A percentile compares a stretch with the other conserved stretches of the same genome.
These are phyloP conservation scores for Paraphaeosphaeria sporulosa DNA, from an alignment of 2,329 filamentous ascomycete genomes.

Conservation along the genomic window DNA sequence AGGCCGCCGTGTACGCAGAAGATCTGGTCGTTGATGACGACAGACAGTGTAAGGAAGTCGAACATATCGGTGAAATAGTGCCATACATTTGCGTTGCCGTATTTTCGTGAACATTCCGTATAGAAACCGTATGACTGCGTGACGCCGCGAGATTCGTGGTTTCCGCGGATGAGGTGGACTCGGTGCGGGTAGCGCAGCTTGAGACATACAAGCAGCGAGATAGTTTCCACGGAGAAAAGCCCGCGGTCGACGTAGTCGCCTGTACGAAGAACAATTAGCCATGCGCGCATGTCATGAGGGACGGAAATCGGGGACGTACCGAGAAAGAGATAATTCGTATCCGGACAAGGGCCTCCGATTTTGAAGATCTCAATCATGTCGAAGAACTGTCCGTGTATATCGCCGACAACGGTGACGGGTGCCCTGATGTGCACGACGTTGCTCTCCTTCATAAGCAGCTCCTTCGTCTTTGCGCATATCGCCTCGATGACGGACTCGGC, in stretches of 20 bases:
- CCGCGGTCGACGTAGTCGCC: slow-evolving; percentile 98
- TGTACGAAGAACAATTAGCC: slow-evolving; percentile 47
- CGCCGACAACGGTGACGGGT: slow-evolving; percentile 95
- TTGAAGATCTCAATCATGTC: slow-evolving; percentile 99
- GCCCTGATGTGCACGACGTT: slow-evolving; percentile 98
- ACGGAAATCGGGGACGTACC: slow-evolving; percentile 61
- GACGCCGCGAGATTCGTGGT: slow-evolving; percentile 96
- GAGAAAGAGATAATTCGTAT: slow-evolving; percentile 98
- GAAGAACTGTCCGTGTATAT: slow-evolving; percentile 99
- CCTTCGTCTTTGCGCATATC: slow-evolving; percentile 98
- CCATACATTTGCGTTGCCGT: slow-evolving; percentile 98
- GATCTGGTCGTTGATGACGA: slow-evolving; percentile 98
- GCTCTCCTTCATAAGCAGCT: slow-evolving; percentile 99
- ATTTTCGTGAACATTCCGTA: slow-evolving; percentile 96
- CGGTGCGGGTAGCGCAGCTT: slow-evolving; percentile 96
- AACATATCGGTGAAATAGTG: slow-evolving; percentile 99
- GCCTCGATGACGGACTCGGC: slow-evolving; percentile 98
- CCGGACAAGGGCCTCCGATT: slow-evolving; percentile 95
- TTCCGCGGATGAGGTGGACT: slow-evolving; percentile 94
- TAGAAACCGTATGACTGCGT: slow-evolving; percentile 99
- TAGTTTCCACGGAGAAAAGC: slow-evolving; percentile 98
- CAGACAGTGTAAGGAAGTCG: slow-evolving; percentile 94
- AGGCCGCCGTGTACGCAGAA: slow-evolving; percentile 95
- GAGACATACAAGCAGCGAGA: slow-evolving; percentile 94
- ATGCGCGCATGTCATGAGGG: slow-evolving; percentile 28